These are phyloP conservation scores for Corchorus olitorius DNA, from an alignment of 345 rosid species.

Conservation along the genomic window DNA sequence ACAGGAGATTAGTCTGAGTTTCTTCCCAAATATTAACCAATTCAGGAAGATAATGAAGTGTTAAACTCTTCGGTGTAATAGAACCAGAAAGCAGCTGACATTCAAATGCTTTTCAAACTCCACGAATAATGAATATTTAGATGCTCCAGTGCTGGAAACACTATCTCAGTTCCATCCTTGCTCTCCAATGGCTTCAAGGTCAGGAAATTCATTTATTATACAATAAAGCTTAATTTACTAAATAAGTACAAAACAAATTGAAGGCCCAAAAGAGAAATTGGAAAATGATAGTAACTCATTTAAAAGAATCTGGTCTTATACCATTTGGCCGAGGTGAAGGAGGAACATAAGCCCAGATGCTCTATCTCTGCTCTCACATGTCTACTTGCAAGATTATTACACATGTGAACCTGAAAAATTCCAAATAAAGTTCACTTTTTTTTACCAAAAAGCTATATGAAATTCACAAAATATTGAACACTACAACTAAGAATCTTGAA, in stretches of 20 bases:
- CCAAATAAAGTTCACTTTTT: too few relatives aligned
- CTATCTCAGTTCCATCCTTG: too few relatives aligned
- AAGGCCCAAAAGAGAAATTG: neutral
- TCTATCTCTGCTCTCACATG: constrained; percentile 33
- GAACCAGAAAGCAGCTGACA: neutral
- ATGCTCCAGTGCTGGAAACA: constrained; percentile 19
- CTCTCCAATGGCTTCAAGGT: too few relatives aligned
- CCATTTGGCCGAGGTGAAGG: constrained; percentile 73
- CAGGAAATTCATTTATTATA: too few relatives aligned
- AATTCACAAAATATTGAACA: too few relatives aligned
- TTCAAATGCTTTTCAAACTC: constrained; percentile 21
- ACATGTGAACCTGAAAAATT: too few relatives aligned
- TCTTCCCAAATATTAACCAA: constrained; percentile 19
- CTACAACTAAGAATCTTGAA: too few relatives aligned
- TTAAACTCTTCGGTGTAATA: constrained; percentile 15
- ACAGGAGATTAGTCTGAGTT: neutral
- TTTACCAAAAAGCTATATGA: too few relatives aligned
- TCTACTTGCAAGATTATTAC: too few relatives aligned
- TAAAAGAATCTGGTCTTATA: constrained; percentile 23
- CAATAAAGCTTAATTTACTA: neutral
- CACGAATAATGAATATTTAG: constrained; percentile 24
- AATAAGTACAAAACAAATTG: neutral
- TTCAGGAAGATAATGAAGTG: constrained; percentile 19
- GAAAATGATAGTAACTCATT: neutral
- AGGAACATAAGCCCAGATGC: constrained; percentile 82